Conservation (phyloP, 176 grass and related monocot genomes). For the Zea luxurians region DNA sequence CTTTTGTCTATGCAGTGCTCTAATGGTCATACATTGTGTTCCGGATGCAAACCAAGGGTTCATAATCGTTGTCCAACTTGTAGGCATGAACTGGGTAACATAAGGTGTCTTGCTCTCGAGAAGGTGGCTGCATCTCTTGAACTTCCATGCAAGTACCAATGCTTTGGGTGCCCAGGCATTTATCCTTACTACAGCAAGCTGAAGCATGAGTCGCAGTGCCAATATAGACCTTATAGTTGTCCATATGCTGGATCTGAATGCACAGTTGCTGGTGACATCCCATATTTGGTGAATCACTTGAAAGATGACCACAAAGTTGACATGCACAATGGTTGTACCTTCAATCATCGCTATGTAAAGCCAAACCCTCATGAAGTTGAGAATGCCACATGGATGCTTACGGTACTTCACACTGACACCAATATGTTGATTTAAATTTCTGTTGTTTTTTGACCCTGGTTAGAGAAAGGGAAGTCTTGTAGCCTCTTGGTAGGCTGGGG, state of each 20-base stretch:
- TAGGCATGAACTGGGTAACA: conserved; percentile 64
- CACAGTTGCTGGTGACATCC: conserved; percentile 55
- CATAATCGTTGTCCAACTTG: conserved; percentile 60
- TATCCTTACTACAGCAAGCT: conserved; percentile 63
- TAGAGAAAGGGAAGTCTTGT: too few species aligned
- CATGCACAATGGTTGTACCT: conserved; percentile 61
- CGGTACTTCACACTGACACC: conserved; percentile 29
- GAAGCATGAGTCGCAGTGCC: conserved; percentile 58
- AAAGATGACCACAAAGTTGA: conserved; percentile 70
- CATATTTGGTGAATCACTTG: conserved; percentile 56
- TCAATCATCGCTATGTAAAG: conserved; percentile 66
- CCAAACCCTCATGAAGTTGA: conserved; percentile 65
- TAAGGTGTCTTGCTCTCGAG: conserved; percentile 63
- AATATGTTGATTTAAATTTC: conserved; percentile 7
- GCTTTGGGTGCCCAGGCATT: conserved; percentile 53
- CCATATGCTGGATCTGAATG: conserved; percentile 64
- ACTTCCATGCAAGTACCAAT: conserved; percentile 58
- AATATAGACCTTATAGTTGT: conserved; percentile 57
- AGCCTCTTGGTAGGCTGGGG: too few species aligned
- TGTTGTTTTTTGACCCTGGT: background rate
- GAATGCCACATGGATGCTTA: conserved; percentile 68
- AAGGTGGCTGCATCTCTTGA: conserved; percentile 68
- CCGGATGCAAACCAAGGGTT: conserved; percentile 62
- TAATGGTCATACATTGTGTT: conserved; percentile 62
- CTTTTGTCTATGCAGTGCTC: conserved; percentile 51